These are phyloP conservation scores for Pestalotiopsis sp. DNA, from an alignment of 2,329 filamentous ascomycete genomes.

Conservation along the genomic window DNA sequence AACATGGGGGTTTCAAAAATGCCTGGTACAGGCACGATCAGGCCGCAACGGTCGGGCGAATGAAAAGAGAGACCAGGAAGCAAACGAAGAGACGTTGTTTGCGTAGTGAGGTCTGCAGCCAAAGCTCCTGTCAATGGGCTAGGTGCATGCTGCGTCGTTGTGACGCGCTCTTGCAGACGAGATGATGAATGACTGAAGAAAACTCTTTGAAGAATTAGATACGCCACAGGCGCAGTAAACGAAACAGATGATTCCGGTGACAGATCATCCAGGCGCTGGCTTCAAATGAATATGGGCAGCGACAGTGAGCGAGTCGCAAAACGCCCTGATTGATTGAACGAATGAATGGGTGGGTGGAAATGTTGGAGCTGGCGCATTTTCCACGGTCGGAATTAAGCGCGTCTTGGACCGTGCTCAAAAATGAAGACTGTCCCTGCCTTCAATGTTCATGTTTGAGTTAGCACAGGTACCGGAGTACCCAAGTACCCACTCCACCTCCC, in stretches of 20 bases:
- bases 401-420: constrained; percentile 4
- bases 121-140: neutral
- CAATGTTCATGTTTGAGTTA: too few species aligned
- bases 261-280: neutral
- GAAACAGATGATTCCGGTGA: neutral
- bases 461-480: neutral
- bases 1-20: neutral
- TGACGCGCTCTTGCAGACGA: neutral
- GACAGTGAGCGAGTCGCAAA: neutral
- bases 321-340: neutral
- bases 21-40: neutral
- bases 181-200: neutral
- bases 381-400: neutral
- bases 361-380: neutral
- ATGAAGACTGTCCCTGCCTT: neutral
- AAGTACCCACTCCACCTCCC: neutral
- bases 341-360: neutral
- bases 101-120: neutral
- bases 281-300: neutral
- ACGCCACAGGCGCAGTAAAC: neutral
- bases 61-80: neutral
- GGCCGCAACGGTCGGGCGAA: neutral
- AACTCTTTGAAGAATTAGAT: neutral
- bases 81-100: neutral
- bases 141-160: neutral